Evolutionary conservation across 2,329 filamentous ascomycete species (phyloP).

Genomic region (Penicillium sp.): DNA sequence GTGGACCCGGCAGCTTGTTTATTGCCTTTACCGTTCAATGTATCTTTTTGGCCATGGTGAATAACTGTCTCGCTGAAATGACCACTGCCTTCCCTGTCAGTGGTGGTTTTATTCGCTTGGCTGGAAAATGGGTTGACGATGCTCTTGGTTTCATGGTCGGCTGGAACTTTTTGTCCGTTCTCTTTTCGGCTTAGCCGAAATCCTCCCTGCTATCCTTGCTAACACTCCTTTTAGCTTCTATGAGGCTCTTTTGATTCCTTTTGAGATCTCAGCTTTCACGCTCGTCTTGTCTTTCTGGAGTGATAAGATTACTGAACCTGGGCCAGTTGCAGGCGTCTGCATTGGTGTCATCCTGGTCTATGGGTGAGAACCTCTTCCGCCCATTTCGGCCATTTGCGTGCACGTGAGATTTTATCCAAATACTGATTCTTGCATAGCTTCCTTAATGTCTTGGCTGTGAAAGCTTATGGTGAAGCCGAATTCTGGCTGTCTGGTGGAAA

Average conservation of each 20-base stretch:
- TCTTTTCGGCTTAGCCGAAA: not conserved
- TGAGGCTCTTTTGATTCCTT: constrained; percentile 41
- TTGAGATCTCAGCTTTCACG: constrained; percentile 46
- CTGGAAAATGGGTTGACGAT: constrained; percentile 48
- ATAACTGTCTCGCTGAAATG: constrained; percentile 49
- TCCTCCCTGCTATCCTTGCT: not conserved
- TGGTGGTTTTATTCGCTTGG: constrained; percentile 44
- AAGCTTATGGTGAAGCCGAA: constrained; percentile 68
- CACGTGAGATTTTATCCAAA: not conserved
- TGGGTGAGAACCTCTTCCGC: constrained; percentile 19
- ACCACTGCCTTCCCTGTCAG: constrained; percentile 45
- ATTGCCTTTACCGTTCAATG: constrained; percentile 36
- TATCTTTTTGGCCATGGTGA: constrained; percentile 37
- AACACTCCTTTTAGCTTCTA: constrained; percentile 34
- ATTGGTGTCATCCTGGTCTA: constrained; percentile 29
- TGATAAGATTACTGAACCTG: constrained; percentile 25
- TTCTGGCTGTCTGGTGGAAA: constrained; percentile 55
- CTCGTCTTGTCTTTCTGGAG: constrained; percentile 45
- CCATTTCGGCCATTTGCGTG: not conserved
- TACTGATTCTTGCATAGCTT: constrained; percentile 32
- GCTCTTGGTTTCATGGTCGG: constrained; percentile 47
- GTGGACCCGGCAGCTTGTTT: constrained; percentile 41
- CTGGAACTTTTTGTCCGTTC: constrained; percentile 48
- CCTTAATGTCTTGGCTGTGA: constrained; percentile 68
- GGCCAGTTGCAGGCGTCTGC: constrained; percentile 38